Conservation (phyloP, 306 rosid species). For the Carpinus fangiana region DNA sequence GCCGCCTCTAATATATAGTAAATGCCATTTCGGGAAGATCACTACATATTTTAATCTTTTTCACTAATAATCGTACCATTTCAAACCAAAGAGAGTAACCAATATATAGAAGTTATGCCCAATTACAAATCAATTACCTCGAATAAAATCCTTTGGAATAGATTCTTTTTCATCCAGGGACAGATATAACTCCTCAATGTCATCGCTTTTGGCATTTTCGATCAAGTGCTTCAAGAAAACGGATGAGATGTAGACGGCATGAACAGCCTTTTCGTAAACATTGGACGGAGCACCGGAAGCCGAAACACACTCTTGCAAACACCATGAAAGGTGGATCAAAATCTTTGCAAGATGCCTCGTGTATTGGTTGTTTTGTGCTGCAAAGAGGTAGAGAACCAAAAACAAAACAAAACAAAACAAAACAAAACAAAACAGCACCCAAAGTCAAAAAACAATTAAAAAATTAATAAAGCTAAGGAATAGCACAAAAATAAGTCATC, state of each 20-base stretch:
- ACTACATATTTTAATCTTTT: background rate
- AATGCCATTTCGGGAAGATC: background rate
- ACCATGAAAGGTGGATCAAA: conserved; percentile 81
- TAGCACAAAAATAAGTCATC: no score
- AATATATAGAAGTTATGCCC: background rate
- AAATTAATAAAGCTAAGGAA: no score
- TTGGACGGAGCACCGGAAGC: conserved; percentile 53
- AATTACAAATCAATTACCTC: conserved; percentile 48
- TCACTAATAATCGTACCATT: no score
- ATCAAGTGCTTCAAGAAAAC: conserved; percentile 79
- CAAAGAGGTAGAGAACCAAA: conserved; percentile 1
- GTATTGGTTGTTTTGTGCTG: conserved; percentile 74
- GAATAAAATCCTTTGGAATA: conserved; percentile 44
- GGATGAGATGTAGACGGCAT: conserved; percentile 82
- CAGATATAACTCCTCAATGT: conserved; percentile 55
- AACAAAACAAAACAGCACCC: background rate
- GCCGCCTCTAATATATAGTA: background rate
- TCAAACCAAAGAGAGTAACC: background rate
- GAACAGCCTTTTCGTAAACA: conserved; percentile 75
- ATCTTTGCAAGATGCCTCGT: conserved; percentile 94
- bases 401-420: background rate
- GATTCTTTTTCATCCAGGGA: conserved; percentile 67
- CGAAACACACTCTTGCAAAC: conserved; percentile 78
- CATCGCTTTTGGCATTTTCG: conserved; percentile 57
- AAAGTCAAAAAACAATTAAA: background rate